Evolutionary conservation across 108 stramenopile genomes (phyloP).

Genomic region (Parietichytrium sp.): DNA sequence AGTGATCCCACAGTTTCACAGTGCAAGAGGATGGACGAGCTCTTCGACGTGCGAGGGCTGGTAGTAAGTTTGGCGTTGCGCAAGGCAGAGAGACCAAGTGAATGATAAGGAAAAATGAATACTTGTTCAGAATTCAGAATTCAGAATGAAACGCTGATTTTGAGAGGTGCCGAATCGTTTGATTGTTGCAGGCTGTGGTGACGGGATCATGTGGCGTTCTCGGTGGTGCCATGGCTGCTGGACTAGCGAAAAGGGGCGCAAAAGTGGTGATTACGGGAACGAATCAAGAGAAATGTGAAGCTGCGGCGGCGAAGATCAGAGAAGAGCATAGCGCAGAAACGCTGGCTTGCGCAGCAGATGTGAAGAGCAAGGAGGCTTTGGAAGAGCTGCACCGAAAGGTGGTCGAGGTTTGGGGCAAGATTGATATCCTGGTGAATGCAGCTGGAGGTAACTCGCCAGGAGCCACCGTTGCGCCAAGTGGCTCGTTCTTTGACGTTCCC

Average conservation of each 20-base stretch:
- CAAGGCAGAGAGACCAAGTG: too few species aligned
- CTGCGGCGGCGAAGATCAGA: neutral
- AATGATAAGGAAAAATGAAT: too few species aligned
- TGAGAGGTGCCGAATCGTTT: too few species aligned
- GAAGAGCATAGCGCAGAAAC: neutral
- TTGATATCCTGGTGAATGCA: constrained; percentile 33
- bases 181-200: neutral
- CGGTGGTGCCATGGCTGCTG: constrained; percentile 15
- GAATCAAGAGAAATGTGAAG: neutral
- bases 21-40: too few species aligned
- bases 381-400: neutral
- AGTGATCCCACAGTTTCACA: too few species aligned
- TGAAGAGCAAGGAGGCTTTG: neutral
- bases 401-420: constrained; percentile 8
- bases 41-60: too few species aligned
- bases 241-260: neutral
- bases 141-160: too few species aligned
- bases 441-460: constrained; percentile 19
- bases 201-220: constrained; percentile 11
- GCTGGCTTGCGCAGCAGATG: neutral
- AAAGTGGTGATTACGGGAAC: constrained; percentile 15
- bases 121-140: too few species aligned
- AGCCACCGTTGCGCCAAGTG: neutral
- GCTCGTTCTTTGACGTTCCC: constrained; percentile 34
- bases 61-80: too few species aligned